Base-by-base conservation (phyloP, 768 basidiomycete species). In the Neoboletus brunneissimus region DNA sequence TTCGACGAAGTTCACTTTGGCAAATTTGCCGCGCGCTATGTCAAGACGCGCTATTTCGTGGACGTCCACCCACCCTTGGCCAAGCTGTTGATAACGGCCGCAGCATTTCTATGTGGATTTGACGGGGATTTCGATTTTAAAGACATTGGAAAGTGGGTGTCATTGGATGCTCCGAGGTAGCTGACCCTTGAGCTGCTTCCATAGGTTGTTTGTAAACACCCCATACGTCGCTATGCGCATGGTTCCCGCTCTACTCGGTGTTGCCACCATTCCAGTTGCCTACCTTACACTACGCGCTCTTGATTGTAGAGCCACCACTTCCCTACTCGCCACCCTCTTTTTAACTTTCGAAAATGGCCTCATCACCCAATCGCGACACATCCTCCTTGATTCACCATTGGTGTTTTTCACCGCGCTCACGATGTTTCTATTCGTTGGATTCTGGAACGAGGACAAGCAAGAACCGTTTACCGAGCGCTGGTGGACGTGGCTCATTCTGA, bases 1-100 rank as follows among this genome's bases (percentile, higher is more conserved):
- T 98, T 98, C 72, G 96, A 98, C 69, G 96, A 98, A 72, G 96
- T 98, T 0, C 96, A 98, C 71, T 98, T 98, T 71, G 96, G 96
- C 57, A 97, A 97, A 72, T 98, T 98, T 68, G 94, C 96, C 7
- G 80, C 84, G 46, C 91, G 90, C 68, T 98, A 98, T 69, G 91
- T 98, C 79, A 91, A 91, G 77, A 87, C 89, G 38, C 82, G 86
- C 60, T 94, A 92, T 72, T 94, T 89, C 66, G 88, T 90, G 67
- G 97, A 99, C 70, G 96, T 99, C 2, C 97, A 99, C 67, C 97
- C 97, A 1, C 97, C 97, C 4, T 78, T 99, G 18, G 97, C 97
- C 8, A 99, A 98, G 67, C 79, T 99, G 27, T 78, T 99, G 51
- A 94, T 99, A 63, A 98, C 96, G 0, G 80, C 98, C 35, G 90